These are phyloP conservation scores for Cladobotryum mycophilum DNA, from an alignment of 2,329 filamentous ascomycete genomes.

Conservation along the genomic window DNA sequence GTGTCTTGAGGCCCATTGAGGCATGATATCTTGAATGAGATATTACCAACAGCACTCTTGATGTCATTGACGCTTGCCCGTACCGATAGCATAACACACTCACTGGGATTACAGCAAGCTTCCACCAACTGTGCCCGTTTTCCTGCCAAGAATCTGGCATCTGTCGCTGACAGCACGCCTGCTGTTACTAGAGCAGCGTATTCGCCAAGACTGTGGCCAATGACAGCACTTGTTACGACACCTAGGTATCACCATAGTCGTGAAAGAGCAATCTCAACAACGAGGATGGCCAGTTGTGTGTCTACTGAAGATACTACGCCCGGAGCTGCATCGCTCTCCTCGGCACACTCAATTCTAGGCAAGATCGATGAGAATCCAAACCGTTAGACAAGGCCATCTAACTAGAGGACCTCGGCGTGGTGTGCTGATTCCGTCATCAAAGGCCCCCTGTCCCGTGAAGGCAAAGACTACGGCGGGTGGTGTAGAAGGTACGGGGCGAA, in stretches of 20 bases:
- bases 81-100: constrained; percentile 30
- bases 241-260: constrained; percentile 34
- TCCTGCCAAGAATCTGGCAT: constrained; percentile 58
- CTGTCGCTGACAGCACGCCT: constrained; percentile 55
- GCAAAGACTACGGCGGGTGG: constrained; percentile 24
- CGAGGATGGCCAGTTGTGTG: constrained; percentile 34
- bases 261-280: constrained; percentile 37
- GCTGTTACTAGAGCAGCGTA: constrained; percentile 57
- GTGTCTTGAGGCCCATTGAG: constrained; percentile 58
- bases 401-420: constrained; percentile 24
- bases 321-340: constrained; percentile 14
- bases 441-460: constrained; percentile 41
- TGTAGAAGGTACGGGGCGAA: neutral
- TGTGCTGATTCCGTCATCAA: constrained; percentile 24
- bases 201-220: constrained; percentile 54
- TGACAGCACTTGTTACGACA: constrained; percentile 36
- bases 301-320: constrained; percentile 15
- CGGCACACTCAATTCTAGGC: constrained; percentile 38
- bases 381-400: constrained; percentile 24
- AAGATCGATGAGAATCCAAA: constrained; percentile 35
- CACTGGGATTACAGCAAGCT: constrained; percentile 40
- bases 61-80: constrained; percentile 16
- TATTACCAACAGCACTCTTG: constrained; percentile 16
- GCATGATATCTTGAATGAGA: constrained; percentile 42
- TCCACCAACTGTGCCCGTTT: constrained; percentile 50